Evolutionary conservation across 371 early-diverging fungal genomes (phyloP).

Genomic region (Mycotypha africana): DNA sequence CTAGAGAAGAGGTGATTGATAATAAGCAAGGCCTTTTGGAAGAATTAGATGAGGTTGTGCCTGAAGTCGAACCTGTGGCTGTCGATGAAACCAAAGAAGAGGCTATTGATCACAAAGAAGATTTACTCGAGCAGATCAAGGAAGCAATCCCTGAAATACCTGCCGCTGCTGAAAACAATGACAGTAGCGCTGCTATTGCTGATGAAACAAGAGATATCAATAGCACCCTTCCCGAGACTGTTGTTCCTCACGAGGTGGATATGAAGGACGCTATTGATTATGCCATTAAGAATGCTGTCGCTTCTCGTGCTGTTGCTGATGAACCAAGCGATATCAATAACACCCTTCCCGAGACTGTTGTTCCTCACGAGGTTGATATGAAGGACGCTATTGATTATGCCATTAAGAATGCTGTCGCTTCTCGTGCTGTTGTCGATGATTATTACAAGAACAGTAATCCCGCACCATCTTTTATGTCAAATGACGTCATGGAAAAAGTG

Average conservation of each 20-base stretch:
- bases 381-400: conserved; percentile 1
- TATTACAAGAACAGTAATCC: too few relatives aligned
- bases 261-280: neutral
- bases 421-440: neutral
- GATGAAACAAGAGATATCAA: neutral
- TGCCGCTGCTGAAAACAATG: conserved; percentile 1
- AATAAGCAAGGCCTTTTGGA: too few relatives aligned
- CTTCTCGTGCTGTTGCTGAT: conserved; percentile 2
- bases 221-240: neutral
- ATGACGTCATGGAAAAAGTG: conserved; percentile 1
- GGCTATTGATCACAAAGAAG: too few relatives aligned
- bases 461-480: neutral
- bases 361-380: too few relatives aligned
- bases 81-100: too few relatives aligned
- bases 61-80: too few relatives aligned
- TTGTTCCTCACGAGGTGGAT: neutral
- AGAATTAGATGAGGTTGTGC: too few relatives aligned
- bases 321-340: neutral
- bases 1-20: too few relatives aligned
- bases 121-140: too few relatives aligned
- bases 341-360: neutral
- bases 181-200: neutral
- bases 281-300: conserved; percentile 8
- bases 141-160: conserved; percentile 10
- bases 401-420: neutral